phyloP scores from a whole-genome alignment of 495 filamentous ascomycete species.

The Penicillium samsonianum region DNA sequence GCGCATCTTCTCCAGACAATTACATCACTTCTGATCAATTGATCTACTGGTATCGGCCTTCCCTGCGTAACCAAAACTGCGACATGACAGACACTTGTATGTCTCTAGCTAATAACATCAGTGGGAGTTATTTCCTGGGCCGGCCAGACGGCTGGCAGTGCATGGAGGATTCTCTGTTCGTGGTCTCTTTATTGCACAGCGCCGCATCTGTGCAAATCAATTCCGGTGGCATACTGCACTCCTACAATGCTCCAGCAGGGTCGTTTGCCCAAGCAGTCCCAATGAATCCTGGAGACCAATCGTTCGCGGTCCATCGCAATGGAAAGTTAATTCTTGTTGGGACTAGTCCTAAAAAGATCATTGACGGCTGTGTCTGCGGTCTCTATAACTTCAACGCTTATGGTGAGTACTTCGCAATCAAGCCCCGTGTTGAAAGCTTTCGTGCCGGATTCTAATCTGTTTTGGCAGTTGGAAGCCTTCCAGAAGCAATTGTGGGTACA shows the following conservation, averaged over 20 bases:
- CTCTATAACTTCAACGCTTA: conserved; percentile 64
- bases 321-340: conserved; percentile 49
- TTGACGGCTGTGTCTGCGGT: conserved; percentile 44
- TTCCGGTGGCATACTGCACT: conserved; percentile 40
- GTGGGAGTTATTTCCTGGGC: conserved; percentile 51
- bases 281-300: conserved; percentile 54
- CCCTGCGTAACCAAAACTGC: conserved; percentile 34
- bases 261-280: conserved; percentile 46
- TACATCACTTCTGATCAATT: conserved; percentile 46
- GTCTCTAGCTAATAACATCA: conserved; percentile 33
- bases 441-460: too few relatives aligned
- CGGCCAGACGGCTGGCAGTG: conserved; percentile 50
- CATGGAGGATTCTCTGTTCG: conserved; percentile 53
- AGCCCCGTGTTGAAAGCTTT: too few relatives aligned
- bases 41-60: conserved; percentile 49
- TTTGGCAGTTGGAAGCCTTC: too few relatives aligned
- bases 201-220: conserved; percentile 47
- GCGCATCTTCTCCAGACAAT: conserved; percentile 33
- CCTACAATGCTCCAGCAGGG: conserved; percentile 46
- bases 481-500: too few relatives aligned
- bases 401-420: too few relatives aligned
- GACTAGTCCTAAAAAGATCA: conserved; percentile 47
- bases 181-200: conserved; percentile 52
- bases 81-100: conserved; percentile 36
- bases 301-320: conserved; percentile 47